Conservation (phyloP, 139 green algal genomes). For the Volvox reticuliferus region DNA sequence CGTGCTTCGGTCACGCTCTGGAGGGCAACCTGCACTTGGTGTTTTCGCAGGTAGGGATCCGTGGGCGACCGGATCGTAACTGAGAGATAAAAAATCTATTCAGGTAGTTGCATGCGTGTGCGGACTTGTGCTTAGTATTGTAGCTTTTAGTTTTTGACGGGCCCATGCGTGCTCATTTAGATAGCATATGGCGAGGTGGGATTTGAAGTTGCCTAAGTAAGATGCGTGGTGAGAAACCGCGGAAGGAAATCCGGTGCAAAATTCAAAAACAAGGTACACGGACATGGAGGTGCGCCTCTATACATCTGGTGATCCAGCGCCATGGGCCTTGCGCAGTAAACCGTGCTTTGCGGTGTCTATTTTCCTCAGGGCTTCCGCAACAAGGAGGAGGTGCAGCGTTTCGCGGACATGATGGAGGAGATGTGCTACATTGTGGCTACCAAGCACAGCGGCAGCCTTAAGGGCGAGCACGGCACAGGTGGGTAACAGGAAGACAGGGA, state of each 20-base stretch:
- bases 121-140: no score
- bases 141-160: no score
- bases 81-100: not conserved
- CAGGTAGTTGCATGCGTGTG: no score
- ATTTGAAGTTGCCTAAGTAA: no score
- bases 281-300: no score
- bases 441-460: slow-evolving; percentile 95
- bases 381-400: slow-evolving; percentile 94
- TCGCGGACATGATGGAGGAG: slow-evolving; percentile 96
- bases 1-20: slow-evolving; percentile 96
- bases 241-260: no score
- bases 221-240: no score
- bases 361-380: slow-evolving; percentile 80
- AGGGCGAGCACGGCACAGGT: slow-evolving; percentile 95
- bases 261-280: no score
- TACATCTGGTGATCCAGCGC: no score
- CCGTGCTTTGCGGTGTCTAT: not conserved
- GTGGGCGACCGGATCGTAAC: not conserved
- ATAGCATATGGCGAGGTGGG: no score
- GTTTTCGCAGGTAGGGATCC: slow-evolving; percentile 86
- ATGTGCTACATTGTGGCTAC: slow-evolving; percentile 97
- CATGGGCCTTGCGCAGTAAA: no score
- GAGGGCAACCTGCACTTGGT: slow-evolving; percentile 99
- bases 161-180: no score
- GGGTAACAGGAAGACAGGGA: not conserved